Evolutionary conservation across 2,329 filamentous ascomycete genomes (phyloP), one percentile per base, ranked within the genome.

Genomic region (Trichoderma endophyticum): DNA sequence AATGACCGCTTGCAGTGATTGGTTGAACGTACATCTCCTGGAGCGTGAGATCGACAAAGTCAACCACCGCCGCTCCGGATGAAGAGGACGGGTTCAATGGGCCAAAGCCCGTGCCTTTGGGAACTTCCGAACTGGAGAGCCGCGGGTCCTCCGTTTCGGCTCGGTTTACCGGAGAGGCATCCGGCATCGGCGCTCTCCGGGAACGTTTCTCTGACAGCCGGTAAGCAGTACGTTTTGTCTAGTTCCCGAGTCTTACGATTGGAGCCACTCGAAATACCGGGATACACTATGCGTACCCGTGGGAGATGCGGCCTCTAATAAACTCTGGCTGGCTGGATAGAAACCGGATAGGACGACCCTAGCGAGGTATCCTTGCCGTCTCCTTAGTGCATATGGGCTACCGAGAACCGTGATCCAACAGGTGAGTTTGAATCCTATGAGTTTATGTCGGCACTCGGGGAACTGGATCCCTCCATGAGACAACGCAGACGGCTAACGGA

Each of bases 181-280:
- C 56, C 66, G 66, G 56, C 66, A 60, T 68, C 65, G 65, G 65
- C 39, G 39, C 39, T 43, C 39, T 43, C 39, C 39, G 15, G 56
- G 14, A 6, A 30, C 36, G 15, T 15, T 36, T 48, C 24, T 48
- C 26, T 24, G 34, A 32, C 12, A 14, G 36, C 66, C 56, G 56
- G 66, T 7, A 21, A 59, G 54, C 54, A 21, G 24, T 59, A 21
- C 18, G n/a, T 32, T 24, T 34, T 34, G 43, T 18, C 8, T 6
- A 11, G 4, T 12, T 26, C 30, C 14, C 9, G 30, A 66, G 30
- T 21, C 63, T 56, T 2, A n/a, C 30, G 18, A 3, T 28, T n/a
- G 63, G 12, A 6, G 28, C 8, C 21, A n/a, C 28, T 2, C 0
- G 15, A 56, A 32, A 14, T 26, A 12, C 5, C n/a, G 48, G 2